Evolutionary conservation across 805 yeast genomes (phyloP).

Genomic region (Metschnikowia corniflorae): DNA sequence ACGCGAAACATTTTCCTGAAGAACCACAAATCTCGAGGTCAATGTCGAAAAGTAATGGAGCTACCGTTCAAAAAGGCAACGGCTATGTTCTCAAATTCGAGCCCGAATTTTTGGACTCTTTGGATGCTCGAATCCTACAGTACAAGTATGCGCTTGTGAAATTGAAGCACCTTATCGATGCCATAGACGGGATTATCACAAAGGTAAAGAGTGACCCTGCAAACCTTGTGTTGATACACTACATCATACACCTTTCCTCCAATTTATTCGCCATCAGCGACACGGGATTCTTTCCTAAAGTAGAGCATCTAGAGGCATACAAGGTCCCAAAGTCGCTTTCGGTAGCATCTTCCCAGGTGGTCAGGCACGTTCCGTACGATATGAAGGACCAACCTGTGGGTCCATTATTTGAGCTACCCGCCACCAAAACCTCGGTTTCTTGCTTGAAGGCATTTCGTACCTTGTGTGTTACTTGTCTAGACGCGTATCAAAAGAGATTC

Average conservation of each 20-base stretch:
- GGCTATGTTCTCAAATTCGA: conserved; percentile 2
- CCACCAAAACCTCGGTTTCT: conserved; percentile 17
- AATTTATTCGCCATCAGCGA: conserved; percentile 38
- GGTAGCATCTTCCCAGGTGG: conserved; percentile 26
- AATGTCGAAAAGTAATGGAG: neutral
- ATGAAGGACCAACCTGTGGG: conserved; percentile 31
- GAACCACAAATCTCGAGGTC: neutral
- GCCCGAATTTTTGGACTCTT: conserved; percentile 29
- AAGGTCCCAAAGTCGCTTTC: conserved; percentile 24
- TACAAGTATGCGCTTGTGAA: conserved; percentile 53
- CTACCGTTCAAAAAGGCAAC: neutral
- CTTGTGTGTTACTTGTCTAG: conserved; percentile 27
- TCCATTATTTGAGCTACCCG: conserved; percentile 32
- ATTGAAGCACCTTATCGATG: conserved; percentile 31
- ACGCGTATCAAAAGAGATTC: conserved; percentile 38
- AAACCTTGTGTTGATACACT: conserved; percentile 31
- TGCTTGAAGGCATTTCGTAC: conserved; percentile 29
- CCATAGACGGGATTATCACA: conserved; percentile 9
- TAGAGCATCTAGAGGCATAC: conserved; percentile 29
- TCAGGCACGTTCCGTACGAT: conserved; percentile 42
- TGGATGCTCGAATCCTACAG: conserved; percentile 58
- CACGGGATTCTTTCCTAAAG: conserved; percentile 24
- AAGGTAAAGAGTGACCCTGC: neutral
- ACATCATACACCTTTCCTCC: conserved; percentile 30
- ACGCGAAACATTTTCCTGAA: too few species aligned